These are phyloP conservation scores for Phialemoniopsis sp. DNA, from an alignment of 2,329 filamentous ascomycete species.

Conservation along the genomic window DNA sequence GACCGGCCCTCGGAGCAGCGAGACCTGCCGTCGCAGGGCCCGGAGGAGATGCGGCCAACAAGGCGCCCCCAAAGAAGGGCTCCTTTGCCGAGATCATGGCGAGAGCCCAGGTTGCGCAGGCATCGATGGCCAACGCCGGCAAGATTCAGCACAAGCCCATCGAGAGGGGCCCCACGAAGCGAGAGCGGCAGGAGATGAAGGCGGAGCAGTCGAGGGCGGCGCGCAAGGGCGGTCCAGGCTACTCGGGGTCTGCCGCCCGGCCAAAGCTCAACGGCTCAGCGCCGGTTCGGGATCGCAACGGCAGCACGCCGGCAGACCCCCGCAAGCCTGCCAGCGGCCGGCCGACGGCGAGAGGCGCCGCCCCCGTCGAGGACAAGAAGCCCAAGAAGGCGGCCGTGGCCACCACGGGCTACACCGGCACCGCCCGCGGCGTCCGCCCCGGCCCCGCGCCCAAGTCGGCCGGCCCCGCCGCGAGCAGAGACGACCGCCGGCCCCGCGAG, in stretches of 20 bases:
- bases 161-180: conserved; percentile 57
- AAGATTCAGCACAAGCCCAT: conserved; percentile 73
- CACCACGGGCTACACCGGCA: conserved; percentile 64
- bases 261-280: not conserved
- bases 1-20: conserved; percentile 2
- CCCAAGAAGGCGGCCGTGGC: conserved; percentile 56
- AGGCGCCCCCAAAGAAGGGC: conserved; percentile 61
- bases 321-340: not conserved
- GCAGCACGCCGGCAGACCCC: conserved; percentile 2
- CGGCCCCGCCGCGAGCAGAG: conserved; percentile 10
- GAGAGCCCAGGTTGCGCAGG: conserved; percentile 63
- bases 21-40: not conserved
- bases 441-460: conserved; percentile 34
- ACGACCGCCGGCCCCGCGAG: not conserved
- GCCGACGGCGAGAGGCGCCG: conserved; percentile 13
- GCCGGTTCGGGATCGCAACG: conserved; percentile 1
- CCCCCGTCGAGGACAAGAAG: conserved; percentile 46
- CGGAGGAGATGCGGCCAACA: conserved; percentile 10
- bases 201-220: conserved; percentile 30
- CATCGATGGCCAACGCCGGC: conserved; percentile 56
- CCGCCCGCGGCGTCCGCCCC: conserved; percentile 46
- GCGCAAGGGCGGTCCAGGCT: conserved; percentile 7
- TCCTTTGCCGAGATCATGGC: conserved; percentile 73
- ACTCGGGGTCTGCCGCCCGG: not conserved
- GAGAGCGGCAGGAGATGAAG: conserved; percentile 43